Evolutionary conservation across 2,329 filamentous ascomycete species (phyloP), one percentile per base, ranked within the genome.

Genomic region (Ilyonectria mors-panacis): DNA sequence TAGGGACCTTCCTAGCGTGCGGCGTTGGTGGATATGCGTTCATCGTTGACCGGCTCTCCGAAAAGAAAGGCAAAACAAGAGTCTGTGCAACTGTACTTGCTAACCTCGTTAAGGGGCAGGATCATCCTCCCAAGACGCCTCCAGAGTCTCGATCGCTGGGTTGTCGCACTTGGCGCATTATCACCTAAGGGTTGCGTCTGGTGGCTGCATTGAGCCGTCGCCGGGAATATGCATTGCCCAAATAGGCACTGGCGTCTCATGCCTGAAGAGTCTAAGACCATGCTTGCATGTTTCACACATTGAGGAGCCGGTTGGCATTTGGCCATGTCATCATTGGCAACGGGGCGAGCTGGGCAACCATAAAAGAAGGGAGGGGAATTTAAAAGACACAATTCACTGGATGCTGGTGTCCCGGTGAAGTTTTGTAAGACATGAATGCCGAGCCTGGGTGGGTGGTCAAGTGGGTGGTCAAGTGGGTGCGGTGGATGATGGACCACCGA

Each of bases 401-500:
- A 53, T 26, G 26, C 5, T 26, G 48, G 13, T 33, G 26, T 26
- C 26, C 26, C 44, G 47, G 35, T 45, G 33, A 54, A 39, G 47
- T 21, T 33, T 47, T 21, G 23, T 44, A 23, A 59, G 65, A 47
- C 53, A 72, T 44, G 30, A 35, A 30, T 26, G 19, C 21, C 50
- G 28, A 19, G 9, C 13, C 5, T 33, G 6, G 13, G 17, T n/a
- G n/a, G n/a, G 17, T 39, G 37, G 12, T 39, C 13, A 15, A 39
- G 6, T 39, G 6, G 4, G 48, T 13, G n/a, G 48, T 19, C n/a
- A 28, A 33, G 30, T 6, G 28, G 8, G n/a, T 21, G 30, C 13
- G n/a, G 12, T 53, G n/a, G 28, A 35, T 21, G n/a, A 12, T 53
- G 30, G 12, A 15, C 6, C n/a, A 53, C 10, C 30, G 39, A 21